phyloP scores from a whole-genome alignment of 257 asterid genomes.

The Scutellaria baicalensis region DNA sequence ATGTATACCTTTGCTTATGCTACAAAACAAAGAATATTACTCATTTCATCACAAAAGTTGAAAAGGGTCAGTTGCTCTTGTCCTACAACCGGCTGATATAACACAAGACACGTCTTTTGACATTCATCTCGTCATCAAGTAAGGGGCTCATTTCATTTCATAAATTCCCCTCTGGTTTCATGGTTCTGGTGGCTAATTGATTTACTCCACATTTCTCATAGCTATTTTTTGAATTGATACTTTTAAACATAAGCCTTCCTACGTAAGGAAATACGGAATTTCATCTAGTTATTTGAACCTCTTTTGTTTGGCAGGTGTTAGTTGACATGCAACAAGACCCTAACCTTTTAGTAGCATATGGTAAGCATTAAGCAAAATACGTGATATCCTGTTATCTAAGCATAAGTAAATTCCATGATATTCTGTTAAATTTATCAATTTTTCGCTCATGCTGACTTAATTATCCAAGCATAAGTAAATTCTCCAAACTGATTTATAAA shows the following conservation, averaged over 20 bases:
- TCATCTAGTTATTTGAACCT: background rate
- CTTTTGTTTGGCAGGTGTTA: conserved; percentile 53
- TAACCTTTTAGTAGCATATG: conserved; percentile 84
- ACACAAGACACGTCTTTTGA: too few species aligned
- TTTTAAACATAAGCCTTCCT: background rate
- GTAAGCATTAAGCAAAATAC: conserved; percentile 27
- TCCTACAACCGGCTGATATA: too few species aligned
- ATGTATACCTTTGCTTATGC: background rate
- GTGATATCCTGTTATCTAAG: background rate
- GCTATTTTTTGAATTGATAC: too few species aligned
- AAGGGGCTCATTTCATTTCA: too few species aligned
- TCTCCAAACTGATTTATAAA: background rate
- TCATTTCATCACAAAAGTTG: too few species aligned
- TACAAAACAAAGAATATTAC: too few species aligned
- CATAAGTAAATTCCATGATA: background rate
- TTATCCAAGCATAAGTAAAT: background rate
- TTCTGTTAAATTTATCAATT: background rate
- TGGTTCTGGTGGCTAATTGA: too few species aligned
- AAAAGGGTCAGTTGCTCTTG: too few species aligned
- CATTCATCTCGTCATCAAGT: too few species aligned
- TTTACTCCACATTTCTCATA: too few species aligned
- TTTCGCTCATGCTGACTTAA: background rate
- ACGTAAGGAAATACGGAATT: background rate
- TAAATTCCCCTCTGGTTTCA: too few species aligned
- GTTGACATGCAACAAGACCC: conserved; percentile 69